Percentiles rank a stretch among this genome's conserved stretches.
Conservation (phyloP, 345 rosid genomes). For the thale cress (Arabidopsis thaliana) region TAIR10.1 NC_003074.8:17773501-17774000, state of each 20-base stretch:
- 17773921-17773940: slow-evolving; percentile 61
- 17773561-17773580: slow-evolving; percentile 9
- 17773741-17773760: not conserved
- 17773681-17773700: not conserved
- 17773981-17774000: not conserved
- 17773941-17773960: slow-evolving; percentile 5
- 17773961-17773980: not conserved
- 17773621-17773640: slow-evolving; percentile 1
- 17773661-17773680: not conserved
- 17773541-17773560: slow-evolving; percentile 6
- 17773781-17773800: not conserved
- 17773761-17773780: slow-evolving; percentile 8
- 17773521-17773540: not conserved
- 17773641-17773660: not conserved
- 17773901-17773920: slow-evolving; percentile 86
- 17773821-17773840: slow-evolving; percentile 31
- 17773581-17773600: slow-evolving; percentile 16
- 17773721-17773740: slow-evolving; percentile 6
- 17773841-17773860: slow-evolving; percentile 81
- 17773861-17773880: slow-evolving; percentile 89
- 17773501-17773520: slow-evolving; percentile 5
- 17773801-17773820: not conserved
- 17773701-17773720: slow-evolving; percentile 10
- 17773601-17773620: slow-evolving; percentile 19
- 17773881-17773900: slow-evolving; percentile 91